Base-by-base conservation (phyloP, 805 yeast genomes). In the Zygosaccharomyces rouxii region DNA sequence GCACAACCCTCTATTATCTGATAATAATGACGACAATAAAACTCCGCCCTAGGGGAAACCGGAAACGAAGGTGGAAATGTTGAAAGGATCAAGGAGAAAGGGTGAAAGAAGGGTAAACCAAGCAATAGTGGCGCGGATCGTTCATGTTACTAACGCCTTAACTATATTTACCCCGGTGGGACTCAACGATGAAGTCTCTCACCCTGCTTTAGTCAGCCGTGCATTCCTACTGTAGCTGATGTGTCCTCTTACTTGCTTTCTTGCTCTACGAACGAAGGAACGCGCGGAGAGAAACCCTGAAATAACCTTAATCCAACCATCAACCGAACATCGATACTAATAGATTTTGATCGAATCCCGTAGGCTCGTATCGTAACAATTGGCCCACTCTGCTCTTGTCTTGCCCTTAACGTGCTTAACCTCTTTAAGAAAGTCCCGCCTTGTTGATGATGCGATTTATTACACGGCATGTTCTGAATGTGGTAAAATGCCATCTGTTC, bases 161-260 rank as follows among this genome's bases (percentile, higher is more conserved):
- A 10, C 11, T 25, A 25, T 25, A 25, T 18, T 33, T 33, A 33
- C 19, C 37, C 37, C 21, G 6, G 11, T 16, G 10, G 16, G 37
- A 21, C 37, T 33, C 37, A 21, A 19, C 37, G 37, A 33, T 5
- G 16, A 2, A 16, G 19, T 33, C 19, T 31, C 19, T 14, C 42
- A n/a, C 44, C 44, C 33, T 33, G 7, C 11, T 18, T 41, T 29
- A 11, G 21, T 41, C 35, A 23, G 35, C 33, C 35, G 44, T 18
- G 18, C 44, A 23, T 19, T 23, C 22, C 33, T 33, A 25, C 28
- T 4, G 13, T 25, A 25, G 9, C 7, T 25, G 28, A 25, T 33
- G 37, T 10, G 19, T 16, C 21, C 19, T 25, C 7, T 25, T 25
- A 25, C 44, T 41, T 41, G 44, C 44, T 41, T 41, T 41, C 44